A percentile compares a stretch with the other conserved stretches of the same genome.
Evolutionary conservation across 768 basidiomycete species (phyloP).

Genomic region (Hericium rajendrae): DNA sequence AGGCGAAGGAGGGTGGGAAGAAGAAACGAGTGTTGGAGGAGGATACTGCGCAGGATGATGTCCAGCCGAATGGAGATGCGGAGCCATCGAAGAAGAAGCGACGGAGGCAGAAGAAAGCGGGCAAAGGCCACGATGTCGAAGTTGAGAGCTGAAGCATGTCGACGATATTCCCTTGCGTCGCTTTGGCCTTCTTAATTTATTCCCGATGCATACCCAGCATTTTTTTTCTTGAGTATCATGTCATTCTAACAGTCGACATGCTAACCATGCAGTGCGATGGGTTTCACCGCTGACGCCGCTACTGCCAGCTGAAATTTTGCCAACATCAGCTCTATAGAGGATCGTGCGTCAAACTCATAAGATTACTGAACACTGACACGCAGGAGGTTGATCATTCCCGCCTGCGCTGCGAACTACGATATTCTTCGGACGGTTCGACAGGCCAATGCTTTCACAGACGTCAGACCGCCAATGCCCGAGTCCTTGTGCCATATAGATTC

Average conservation of each 20-base stretch:
- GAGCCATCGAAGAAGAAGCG: slow-evolving; percentile 29
- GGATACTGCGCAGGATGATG: slow-evolving; percentile 4
- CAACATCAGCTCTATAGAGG: too few species aligned
- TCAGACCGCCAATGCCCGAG: too few species aligned
- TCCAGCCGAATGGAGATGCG: slow-evolving; percentile 5
- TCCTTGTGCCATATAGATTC: too few species aligned
- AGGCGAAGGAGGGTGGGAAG: neutral
- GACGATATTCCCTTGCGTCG: neutral
- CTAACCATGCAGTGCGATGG: neutral
- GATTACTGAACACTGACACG: too few species aligned
- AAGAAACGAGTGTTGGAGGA: slow-evolving; percentile 4
- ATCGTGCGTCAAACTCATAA: too few species aligned
- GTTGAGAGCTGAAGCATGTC: neutral
- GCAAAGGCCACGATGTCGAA: neutral
- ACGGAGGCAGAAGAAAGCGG: slow-evolving; percentile 29
- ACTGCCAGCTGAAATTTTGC: too few species aligned
- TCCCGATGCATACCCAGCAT: neutral
- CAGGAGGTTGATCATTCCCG: too few species aligned
- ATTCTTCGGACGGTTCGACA: too few species aligned
- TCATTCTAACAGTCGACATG: neutral
- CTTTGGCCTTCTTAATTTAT: neutral
- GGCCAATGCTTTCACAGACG: too few species aligned
- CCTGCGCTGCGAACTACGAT: too few species aligned
- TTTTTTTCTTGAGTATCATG: neutral
- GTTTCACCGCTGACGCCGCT: too few species aligned